Evolutionary conservation across 495 filamentous ascomycete genomes (phyloP), one percentile per base, ranked within the genome.

Genomic region (Chaetomium cochliodes): DNA sequence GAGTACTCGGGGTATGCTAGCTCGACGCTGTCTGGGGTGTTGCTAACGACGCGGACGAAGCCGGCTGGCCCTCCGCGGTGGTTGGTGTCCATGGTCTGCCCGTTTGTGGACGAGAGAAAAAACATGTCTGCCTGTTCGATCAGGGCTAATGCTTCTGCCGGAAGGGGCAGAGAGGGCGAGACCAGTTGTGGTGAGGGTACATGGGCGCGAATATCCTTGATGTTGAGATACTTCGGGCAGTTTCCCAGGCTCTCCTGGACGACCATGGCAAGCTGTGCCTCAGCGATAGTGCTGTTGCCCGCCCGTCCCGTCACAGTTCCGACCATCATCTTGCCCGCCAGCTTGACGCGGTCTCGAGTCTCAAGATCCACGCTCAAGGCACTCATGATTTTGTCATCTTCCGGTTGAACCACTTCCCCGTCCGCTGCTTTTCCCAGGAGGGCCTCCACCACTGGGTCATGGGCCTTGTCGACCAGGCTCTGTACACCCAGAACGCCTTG

Each of bases 201-300:
- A 39, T 81, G 79, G 3, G 85, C 82, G 5, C 78, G 59, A 47
- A 92, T 85, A 26, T 79, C 78, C 71, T 89, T 91, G 65, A 83
- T 84, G 75, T 92, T 93, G 23, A 94, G 66, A 66, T 96, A 93
- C 76, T 93, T 96, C 0, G 91, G 91, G 70, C 90, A 93, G 65
- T 92, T 93, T 15, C 87, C 87, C 39, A 94, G 70, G 72, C 83
- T 87, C 68, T 88, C 87, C 60, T 89, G 82, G 62, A 93, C 84
- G 41, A 81, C 78, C 28, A 91, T 78, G 6, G 84, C 83, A 16
- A 93, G 64, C 68, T 92, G 87, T n/a, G 86, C 75, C 57, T 90
- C 80, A 5, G 76, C 80, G n/a, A 76, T 50, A 23, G 46, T 68
- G n/a, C 64, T 54, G n/a, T 72, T 71, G 3, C 67, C 69, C 13